Evolutionary conservation across 345 rosid species (phyloP), one percentile per base, ranked within the genome.

Genomic region (Sonneratia caseolaris): DNA sequence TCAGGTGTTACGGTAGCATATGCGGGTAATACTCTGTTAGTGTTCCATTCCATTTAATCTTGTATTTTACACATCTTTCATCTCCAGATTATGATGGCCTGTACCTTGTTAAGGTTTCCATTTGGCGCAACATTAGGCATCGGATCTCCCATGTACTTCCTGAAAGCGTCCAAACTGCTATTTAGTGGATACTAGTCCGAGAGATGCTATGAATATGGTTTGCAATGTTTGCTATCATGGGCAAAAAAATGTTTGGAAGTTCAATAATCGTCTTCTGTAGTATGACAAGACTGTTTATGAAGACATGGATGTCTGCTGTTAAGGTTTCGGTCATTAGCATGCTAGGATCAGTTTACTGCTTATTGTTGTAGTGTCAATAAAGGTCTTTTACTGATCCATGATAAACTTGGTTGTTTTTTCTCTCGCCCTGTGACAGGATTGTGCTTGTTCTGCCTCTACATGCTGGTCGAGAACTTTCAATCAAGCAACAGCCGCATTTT

Each of bases 1-100:
- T 87, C 97, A 12, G 96, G 98, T 48, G 90, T 86, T 22, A 94
- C 95, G 1, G 91, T 94, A 74, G 93, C 96, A 74, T 94, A 91
- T 85, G 96, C 91, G 62, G 98, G 98, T 91, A 84, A 70, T 14
- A 22, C n/a, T 79, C 76, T 42, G 71, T 48, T 15, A 53, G 15
- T 21, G 22, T 15, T 53, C 21, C n/a, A 53, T 3, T 81, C 72
- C 22, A 7, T 67, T 61, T 12, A 24, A 12, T 72, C 70, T 66
- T 14, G 75, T 32, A 37, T 73, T 10, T 3, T 36, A n/a, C 51
- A 2, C 35, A 3, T 48, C 14, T 64, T 71, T 47, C 59, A 64
- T 13, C 53, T 70, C 67, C 61, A 68, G 27, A 43, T 72, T 27
- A 36, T 12, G 22, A 47, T 24, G 18, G 35, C 64, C 12, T 57